Evolutionary conservation across 1,139 yeast genomes (phyloP).

Genomic region (Scheffersomyces stambukii): DNA sequence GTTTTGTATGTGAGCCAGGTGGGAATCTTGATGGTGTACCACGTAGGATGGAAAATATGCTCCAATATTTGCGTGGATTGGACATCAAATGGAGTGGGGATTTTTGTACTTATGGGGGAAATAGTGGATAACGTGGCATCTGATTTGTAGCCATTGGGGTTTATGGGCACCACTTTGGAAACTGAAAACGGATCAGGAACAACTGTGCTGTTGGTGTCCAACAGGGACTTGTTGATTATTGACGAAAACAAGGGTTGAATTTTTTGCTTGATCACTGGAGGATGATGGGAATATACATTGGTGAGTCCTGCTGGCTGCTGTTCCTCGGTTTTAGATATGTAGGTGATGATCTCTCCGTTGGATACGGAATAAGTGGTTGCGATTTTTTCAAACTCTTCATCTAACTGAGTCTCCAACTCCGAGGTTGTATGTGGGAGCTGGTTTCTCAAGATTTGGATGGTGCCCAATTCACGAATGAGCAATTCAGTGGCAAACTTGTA

Average conservation of each 20-base stretch:
- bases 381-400: conserved; percentile 64
- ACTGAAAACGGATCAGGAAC: conserved; percentile 57
- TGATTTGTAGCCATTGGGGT: conserved; percentile 21
- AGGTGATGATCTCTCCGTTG: conserved; percentile 60
- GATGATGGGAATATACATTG: conserved; percentile 18
- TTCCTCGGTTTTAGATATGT: conserved; percentile 29
- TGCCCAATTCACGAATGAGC: conserved; percentile 64
- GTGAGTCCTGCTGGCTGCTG: conserved; percentile 18
- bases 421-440: conserved; percentile 9
- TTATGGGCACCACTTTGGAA: conserved; percentile 56
- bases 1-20: conserved; percentile 68
- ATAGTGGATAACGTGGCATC: conserved; percentile 47
- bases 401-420: conserved; percentile 29
- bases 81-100: conserved; percentile 57
- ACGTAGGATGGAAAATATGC: conserved; percentile 78
- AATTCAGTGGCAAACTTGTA: conserved; percentile 70
- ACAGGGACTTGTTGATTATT: conserved; percentile 54
- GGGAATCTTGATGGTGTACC: conserved; percentile 78
- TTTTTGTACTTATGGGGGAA: conserved; percentile 43
- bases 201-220: conserved; percentile 62
- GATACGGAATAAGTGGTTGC: conserved; percentile 52
- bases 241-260: conserved; percentile 69
- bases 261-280: conserved; percentile 22
- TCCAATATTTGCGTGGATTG: conserved; percentile 66
- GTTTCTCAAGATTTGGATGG: conserved; percentile 14